Evolutionary conservation across 441 rosid species (phyloP), one percentile per base, ranked within the genome.

Genomic region (Biscutella laevigata): DNA sequence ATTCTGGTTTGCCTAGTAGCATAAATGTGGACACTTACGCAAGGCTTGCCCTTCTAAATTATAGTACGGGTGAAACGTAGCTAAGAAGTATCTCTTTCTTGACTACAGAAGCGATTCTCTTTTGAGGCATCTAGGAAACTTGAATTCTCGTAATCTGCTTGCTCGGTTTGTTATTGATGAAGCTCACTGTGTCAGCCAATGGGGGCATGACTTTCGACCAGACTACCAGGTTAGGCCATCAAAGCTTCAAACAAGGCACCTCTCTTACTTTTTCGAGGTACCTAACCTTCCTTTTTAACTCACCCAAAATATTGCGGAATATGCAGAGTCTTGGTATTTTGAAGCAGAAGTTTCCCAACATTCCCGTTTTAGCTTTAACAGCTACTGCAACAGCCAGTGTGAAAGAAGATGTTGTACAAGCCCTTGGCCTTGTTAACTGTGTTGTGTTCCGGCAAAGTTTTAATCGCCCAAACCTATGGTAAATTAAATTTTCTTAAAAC

Each of bases 121-220:
- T 63, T 67, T 90, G 77, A 75, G 96, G 48, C 80, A 84, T 19
- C 74, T 90, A 74, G 92, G 83, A 53, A 77, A 64, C 70, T 77
- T 90, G 71, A 81, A 78, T 73, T 66, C 83, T 48, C 86, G 88
- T 66, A 79, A 74, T 44, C 55, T 87, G 71, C 92, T 90, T 68
- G 82, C 94, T 27, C 83, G 98, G 78, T 78, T 90, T 72, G 98
- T 90, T 43, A 90, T 90, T 67, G 98, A 90, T 64, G 98, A 90
- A 82, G 98, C 98, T 59, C 98, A 90, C 43, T 90, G 98, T 62
- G 96, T 90, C 72, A 90, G 98, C 72, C 98, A 90, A 72, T 90
- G 98, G 98, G 98, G 98, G 13, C 98, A 90, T 73, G 98, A 90
- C 72, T 90, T 90, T 77, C 84, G 98, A 72, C 96, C 98, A 11